A percentile compares a stretch with the other conserved stretches of the same genome.
Evolutionary conservation across 495 filamentous ascomycete species (phyloP).

Genomic region (Rostrohypoxylon terebratum): DNA sequence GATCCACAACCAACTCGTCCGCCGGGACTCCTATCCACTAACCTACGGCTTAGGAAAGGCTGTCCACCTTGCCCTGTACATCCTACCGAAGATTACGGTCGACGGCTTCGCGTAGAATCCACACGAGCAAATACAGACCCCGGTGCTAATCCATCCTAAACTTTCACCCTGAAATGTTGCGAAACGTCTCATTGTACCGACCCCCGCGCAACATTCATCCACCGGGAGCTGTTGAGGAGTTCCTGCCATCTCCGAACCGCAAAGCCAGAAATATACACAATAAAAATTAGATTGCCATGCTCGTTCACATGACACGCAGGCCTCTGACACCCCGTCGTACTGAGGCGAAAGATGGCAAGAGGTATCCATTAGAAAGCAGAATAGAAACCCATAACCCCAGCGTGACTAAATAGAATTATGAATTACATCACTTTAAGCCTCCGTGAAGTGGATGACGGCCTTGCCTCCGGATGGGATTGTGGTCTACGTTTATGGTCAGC

Average conservation of each 20-base stretch:
- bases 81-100: conserved; percentile 16
- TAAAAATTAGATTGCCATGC: conserved; percentile 50
- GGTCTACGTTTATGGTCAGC: conserved; percentile 49
- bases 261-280: conserved; percentile 51
- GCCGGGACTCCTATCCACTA: conserved; percentile 34
- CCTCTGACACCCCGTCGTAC: conserved; percentile 37
- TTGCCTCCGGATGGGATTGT: conserved; percentile 53
- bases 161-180: conserved; percentile 23
- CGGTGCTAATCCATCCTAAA: conserved; percentile 20
- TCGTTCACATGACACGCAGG: conserved; percentile 34
- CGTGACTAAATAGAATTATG: conserved; percentile 36
- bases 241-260: conserved; percentile 27
- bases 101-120: conserved; percentile 21
- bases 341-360: conserved; percentile 45
- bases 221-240: conserved; percentile 12
- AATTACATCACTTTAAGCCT: conserved; percentile 29
- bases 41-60: conserved; percentile 15
- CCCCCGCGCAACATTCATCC: conserved; percentile 10
- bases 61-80: neutral
- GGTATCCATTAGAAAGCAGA: conserved; percentile 51
- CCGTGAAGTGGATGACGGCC: conserved; percentile 54
- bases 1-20: conserved; percentile 17
- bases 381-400: conserved; percentile 45
- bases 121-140: conserved; percentile 12
- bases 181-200: conserved; percentile 30